Conservation (phyloP, 2,329 filamentous ascomycete genomes). For the Hypomyces rosellus region DNA sequence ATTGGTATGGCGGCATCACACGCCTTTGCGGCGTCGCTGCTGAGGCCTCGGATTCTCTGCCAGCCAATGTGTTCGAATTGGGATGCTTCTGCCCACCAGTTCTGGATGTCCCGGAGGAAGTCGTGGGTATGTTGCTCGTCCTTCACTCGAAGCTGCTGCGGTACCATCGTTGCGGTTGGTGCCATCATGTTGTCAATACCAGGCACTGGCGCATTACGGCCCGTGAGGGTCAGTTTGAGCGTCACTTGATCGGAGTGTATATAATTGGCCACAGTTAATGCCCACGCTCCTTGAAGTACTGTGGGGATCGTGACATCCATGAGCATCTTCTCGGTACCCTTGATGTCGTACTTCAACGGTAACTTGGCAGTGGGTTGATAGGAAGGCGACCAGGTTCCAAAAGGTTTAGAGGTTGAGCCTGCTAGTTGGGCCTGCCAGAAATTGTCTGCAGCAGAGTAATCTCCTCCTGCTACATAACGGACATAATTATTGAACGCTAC, state of each 20-base stretch:
- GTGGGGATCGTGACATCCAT: too few relatives aligned
- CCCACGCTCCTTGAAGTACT: slow-evolving; percentile 7
- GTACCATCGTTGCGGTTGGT: slow-evolving; percentile 17
- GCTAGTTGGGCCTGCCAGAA: too few relatives aligned
- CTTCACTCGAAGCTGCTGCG: slow-evolving; percentile 19
- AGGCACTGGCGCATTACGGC: slow-evolving; percentile 18
- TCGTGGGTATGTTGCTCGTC: slow-evolving; percentile 9
- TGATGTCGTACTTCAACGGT: too few relatives aligned
- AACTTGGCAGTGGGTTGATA: too few relatives aligned
- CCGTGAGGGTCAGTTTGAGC: slow-evolving; percentile 20
- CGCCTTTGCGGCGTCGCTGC: too few relatives aligned
- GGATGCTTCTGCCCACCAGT: slow-evolving; percentile 19
- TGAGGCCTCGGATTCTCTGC: slow-evolving; percentile 17
- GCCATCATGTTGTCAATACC: slow-evolving; percentile 21
- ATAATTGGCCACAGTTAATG: slow-evolving; percentile 5
- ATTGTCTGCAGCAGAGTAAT: too few relatives aligned
- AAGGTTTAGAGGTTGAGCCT: too few relatives aligned
- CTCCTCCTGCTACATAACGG: too few relatives aligned
- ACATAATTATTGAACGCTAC: too few relatives aligned
- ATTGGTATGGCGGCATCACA: too few relatives aligned
- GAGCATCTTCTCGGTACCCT: too few relatives aligned
- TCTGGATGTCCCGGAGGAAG: slow-evolving; percentile 22
- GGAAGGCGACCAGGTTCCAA: too few relatives aligned
- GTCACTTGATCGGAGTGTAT: slow-evolving; percentile 21
- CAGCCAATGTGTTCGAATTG: slow-evolving; percentile 27